Conservation (phyloP, 257 asterid species). For the Ocimum tenuiflorum region DNA sequence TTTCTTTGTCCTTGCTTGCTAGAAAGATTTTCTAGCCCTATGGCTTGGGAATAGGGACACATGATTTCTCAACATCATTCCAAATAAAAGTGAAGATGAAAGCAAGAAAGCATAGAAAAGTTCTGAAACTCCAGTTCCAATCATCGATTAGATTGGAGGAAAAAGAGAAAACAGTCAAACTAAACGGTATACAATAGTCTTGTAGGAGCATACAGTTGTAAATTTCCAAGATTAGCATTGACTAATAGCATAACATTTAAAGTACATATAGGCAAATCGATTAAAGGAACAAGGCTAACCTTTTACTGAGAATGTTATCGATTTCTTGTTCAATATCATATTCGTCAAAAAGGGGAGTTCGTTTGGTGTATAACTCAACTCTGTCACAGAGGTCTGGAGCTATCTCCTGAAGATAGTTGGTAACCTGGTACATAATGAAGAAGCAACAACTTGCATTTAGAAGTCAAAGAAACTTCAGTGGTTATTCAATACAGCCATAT, state of each 20-base stretch:
- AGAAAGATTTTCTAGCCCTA: not conserved
- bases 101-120: constrained; percentile 7
- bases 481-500: not conserved
- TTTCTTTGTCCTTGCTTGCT: not conserved
- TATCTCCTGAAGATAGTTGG: constrained; percentile 91
- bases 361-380: constrained; percentile 68
- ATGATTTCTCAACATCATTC: constrained; percentile 2
- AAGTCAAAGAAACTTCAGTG: not conserved
- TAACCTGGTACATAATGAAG: constrained; percentile 51
- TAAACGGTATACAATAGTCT: not conserved
- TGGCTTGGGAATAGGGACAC: not conserved
- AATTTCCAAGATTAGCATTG: constrained; percentile 1
- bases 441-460: constrained; percentile 21
- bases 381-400: constrained; percentile 92
- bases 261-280: constrained; percentile 2
- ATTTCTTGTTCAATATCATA: constrained; percentile 83
- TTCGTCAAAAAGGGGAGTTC: constrained; percentile 83
- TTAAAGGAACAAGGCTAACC: constrained; percentile 37
- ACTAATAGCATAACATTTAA: constrained; percentile 4
- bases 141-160: not conserved
- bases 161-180: not conserved
- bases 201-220: not conserved
- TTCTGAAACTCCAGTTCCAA: not conserved
- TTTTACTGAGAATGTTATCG: constrained; percentile 72
- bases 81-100: not conserved